A percentile compares a stretch with the other conserved stretches of the same genome.
Evolutionary conservation across 129 eudicot species (phyloP).

Genomic region (Gnaphalium uliginosum): DNA sequence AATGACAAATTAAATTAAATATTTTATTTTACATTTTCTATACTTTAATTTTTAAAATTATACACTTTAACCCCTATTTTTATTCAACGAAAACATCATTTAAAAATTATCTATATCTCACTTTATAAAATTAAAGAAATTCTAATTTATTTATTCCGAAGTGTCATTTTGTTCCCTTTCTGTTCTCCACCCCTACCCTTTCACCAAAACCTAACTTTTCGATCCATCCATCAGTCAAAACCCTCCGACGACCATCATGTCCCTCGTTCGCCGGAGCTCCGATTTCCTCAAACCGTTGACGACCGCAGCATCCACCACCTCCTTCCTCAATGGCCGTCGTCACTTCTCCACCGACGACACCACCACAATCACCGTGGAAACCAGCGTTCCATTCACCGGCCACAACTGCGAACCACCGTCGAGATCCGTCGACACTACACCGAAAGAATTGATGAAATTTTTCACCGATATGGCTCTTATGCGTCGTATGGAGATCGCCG

Average conservation of each 20-base stretch:
- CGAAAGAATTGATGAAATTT: slow-evolving; percentile 72
- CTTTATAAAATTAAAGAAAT: neutral
- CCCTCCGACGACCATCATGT: slow-evolving; percentile 23
- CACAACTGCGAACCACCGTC: slow-evolving; percentile 93
- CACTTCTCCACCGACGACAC: slow-evolving; percentile 45
- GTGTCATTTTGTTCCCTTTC: slow-evolving; percentile 16
- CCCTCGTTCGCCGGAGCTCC: slow-evolving; percentile 41
- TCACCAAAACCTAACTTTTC: slow-evolving; percentile 39
- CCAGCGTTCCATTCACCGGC: slow-evolving; percentile 79
- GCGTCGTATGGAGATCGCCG: slow-evolving; percentile 99
- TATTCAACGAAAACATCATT: no score
- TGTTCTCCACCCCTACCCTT: slow-evolving; percentile 17
- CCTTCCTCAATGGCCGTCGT: slow-evolving; percentile 36
- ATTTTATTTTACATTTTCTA: no score
- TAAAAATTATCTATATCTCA: neutral
- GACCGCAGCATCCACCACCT: slow-evolving; percentile 29
- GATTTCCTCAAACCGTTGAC: slow-evolving; percentile 28
- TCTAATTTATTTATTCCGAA: neutral
- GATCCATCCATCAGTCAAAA: slow-evolving; percentile 24
- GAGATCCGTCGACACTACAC: slow-evolving; percentile 69
- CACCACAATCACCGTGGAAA: slow-evolving; percentile 73
- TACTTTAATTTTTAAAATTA: no score
- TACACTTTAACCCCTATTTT: no score
- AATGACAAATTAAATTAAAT: no score
- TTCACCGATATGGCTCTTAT: slow-evolving; percentile 82